These are phyloP conservation scores for Marasmius sp. DNA, from an alignment of 1,284 basidiomycete species.

Conservation along the genomic window DNA sequence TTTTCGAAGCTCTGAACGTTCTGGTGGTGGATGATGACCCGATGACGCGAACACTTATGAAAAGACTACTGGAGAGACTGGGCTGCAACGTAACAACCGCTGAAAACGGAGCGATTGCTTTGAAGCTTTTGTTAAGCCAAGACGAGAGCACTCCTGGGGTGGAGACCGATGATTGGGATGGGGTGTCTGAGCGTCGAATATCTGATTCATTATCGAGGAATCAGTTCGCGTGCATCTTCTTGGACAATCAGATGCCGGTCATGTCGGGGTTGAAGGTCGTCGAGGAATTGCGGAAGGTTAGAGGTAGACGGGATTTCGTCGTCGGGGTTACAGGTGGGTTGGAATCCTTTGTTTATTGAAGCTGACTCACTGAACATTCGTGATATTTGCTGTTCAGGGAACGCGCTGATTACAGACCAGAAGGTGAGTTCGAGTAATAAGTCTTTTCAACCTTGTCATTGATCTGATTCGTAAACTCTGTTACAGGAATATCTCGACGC, in stretches of 20 bases:
- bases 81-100: constrained; percentile 80
- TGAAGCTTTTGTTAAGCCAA: constrained; percentile 67
- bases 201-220: constrained; percentile 10
- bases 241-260: constrained; percentile 89
- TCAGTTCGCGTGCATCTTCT: constrained; percentile 72
- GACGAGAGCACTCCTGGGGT: constrained; percentile 15
- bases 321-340: constrained; percentile 73
- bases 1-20: constrained; percentile 51
- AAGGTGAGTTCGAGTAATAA: constrained; percentile 1
- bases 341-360: neutral
- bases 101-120: constrained; percentile 84
- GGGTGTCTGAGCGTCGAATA: constrained; percentile 1
- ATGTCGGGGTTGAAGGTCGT: constrained; percentile 79
- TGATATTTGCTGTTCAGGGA: constrained; percentile 28
- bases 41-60: constrained; percentile 83
- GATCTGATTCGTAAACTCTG: constrained; percentile 13
- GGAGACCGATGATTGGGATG: constrained; percentile 19
- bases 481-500: constrained; percentile 69
- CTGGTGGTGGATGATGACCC: constrained; percentile 80
- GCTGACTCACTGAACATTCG: neutral
- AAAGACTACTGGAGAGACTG: constrained; percentile 73
- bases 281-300: constrained; percentile 58
- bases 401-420: constrained; percentile 41
- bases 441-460: neutral
- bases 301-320: constrained; percentile 71